These are phyloP conservation scores for Candida glucosophila DNA, from an alignment of 1,139 yeast genomes.

Conservation along the genomic window DNA sequence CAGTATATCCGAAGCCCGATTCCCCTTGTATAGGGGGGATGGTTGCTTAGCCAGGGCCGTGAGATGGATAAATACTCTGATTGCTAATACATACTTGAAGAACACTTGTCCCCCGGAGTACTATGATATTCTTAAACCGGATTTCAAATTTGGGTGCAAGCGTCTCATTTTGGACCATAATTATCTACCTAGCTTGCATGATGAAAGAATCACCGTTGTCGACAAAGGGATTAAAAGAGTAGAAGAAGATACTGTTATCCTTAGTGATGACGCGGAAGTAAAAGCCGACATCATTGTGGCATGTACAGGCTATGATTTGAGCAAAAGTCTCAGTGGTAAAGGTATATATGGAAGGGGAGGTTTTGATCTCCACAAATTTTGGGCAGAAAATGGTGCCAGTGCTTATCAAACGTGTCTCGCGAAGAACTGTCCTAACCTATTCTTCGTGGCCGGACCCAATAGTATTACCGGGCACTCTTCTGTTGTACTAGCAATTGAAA, in stretches of 20 bases:
- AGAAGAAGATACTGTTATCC: conserved; percentile 20
- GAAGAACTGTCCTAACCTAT: conserved; percentile 28
- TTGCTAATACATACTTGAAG: conserved; percentile 21
- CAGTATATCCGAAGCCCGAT: conserved; percentile 23
- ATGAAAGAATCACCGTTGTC: conserved; percentile 21
- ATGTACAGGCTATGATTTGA: conserved; percentile 33
- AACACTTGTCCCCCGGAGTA: conserved; percentile 24
- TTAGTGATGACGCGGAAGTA: conserved; percentile 20
- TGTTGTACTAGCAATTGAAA: conserved; percentile 34
- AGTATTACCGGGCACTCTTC: conserved; percentile 39
- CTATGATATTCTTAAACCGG: conserved; percentile 25
- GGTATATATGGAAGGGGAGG: conserved; percentile 22
- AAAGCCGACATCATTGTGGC: conserved; percentile 36
- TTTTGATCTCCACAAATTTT: conserved; percentile 11
- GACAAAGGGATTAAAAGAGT: conserved; percentile 18
- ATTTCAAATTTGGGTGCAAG: conserved; percentile 36
- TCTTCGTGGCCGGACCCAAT: conserved; percentile 34
- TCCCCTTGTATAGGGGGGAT: conserved; percentile 28
- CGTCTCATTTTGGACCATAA: conserved; percentile 31
- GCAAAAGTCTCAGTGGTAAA: conserved; percentile 12
- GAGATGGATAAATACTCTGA: conserved; percentile 16
- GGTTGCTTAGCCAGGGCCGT: conserved; percentile 18
- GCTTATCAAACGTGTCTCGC: conserved; percentile 30
- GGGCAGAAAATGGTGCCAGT: conserved; percentile 24
- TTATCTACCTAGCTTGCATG: conserved; percentile 26